A percentile compares a stretch with the other conserved stretches of the same genome.
Evolutionary conservation across 345 rosid genomes (phyloP).

Genomic region (Populus tremula): DNA sequence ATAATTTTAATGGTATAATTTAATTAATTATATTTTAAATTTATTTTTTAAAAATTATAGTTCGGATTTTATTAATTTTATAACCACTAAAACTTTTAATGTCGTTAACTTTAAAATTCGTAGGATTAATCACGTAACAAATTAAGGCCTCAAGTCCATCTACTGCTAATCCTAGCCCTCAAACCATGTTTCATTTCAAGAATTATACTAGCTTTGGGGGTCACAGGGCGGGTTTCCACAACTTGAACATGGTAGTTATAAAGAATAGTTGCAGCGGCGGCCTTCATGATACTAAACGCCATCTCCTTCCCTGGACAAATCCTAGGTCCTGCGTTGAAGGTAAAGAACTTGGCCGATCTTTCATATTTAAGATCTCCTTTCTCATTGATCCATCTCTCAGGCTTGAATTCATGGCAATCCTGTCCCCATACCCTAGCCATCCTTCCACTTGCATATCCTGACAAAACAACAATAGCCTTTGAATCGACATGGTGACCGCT

Average conservation of each 20-base stretch:
- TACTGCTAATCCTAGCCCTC: neutral
- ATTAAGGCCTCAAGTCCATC: neutral
- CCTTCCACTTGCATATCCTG: conserved; percentile 14
- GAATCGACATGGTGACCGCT: conserved; percentile 15
- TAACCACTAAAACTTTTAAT: no score
- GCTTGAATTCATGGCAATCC: conserved; percentile 21
- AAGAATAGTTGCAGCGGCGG: neutral
- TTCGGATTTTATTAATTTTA: no score
- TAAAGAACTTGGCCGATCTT: neutral
- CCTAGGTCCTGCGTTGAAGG: conserved; percentile 7
- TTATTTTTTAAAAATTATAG: no score
- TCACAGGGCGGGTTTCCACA: neutral
- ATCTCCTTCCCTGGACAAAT: conserved; percentile 9
- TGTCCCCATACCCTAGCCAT: conserved; percentile 26
- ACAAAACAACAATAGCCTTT: neutral
- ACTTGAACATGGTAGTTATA: neutral
- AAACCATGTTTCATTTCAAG: neutral
- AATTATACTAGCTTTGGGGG: neutral
- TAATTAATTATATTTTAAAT: no score
- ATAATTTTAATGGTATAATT: no score
- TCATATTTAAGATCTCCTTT: neutral
- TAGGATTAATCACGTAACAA: no score
- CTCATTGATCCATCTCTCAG: conserved; percentile 5
- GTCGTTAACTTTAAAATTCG: no score
- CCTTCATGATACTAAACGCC: neutral